phyloP scores from a whole-genome alignment of 305 asterid genomes.

The Rubia tinctorum region DNA sequence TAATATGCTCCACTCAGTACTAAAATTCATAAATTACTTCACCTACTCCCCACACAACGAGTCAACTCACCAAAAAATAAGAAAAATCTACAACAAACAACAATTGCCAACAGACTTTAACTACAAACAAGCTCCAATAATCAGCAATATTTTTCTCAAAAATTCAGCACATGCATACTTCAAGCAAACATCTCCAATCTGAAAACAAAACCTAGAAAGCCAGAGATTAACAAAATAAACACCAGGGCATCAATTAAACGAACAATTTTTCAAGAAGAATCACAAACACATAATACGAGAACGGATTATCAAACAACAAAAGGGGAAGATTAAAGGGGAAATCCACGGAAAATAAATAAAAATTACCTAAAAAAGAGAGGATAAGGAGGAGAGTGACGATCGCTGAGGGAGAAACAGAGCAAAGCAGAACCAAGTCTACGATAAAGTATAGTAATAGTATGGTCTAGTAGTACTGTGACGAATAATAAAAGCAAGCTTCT shows the following conservation, averaged over 20 bases:
- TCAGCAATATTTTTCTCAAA: background rate
- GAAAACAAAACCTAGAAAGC: background rate
- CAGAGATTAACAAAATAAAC: background rate
- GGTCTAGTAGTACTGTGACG: constrained; percentile 2
- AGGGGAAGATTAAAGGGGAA: background rate
- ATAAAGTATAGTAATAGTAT: background rate
- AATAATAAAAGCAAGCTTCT: constrained; percentile 23
- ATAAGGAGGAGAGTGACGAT: constrained; percentile 40
- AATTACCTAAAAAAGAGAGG: constrained; percentile 26
- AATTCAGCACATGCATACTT: background rate
- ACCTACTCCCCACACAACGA: background rate
- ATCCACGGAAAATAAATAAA: background rate
- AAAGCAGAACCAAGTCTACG: constrained; percentile 20
- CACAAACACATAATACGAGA: background rate
- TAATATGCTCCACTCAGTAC: background rate
- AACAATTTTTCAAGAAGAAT: background rate
- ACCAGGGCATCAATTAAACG: background rate
- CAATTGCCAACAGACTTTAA: background rate
- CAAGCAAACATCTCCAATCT: background rate
- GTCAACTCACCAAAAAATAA: constrained; percentile 6
- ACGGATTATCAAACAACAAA: no score
- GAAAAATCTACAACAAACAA: background rate
- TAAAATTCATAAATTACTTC: background rate
- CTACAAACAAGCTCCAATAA: background rate
- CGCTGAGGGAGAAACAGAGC: constrained; percentile 22